phyloP scores from a whole-genome alignment of 495 filamentous ascomycete genomes.

The Neurospora sp. region DNA sequence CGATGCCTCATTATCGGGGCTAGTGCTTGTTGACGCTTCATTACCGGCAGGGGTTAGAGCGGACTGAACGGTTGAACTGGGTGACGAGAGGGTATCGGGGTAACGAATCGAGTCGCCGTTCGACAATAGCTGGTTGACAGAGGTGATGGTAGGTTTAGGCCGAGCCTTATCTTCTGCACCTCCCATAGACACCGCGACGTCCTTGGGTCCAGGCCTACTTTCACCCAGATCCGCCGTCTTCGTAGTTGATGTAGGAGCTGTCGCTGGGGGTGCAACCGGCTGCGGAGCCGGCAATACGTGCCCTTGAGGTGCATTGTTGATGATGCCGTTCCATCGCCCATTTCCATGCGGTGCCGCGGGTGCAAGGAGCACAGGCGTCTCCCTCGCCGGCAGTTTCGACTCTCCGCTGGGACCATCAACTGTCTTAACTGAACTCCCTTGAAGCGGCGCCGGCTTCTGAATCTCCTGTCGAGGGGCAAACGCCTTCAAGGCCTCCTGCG shows the following conservation, averaged over 20 bases:
- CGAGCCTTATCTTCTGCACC: not conserved
- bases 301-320: not conserved
- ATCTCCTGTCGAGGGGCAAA: not conserved
- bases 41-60: conserved; percentile 29
- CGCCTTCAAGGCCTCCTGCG: not conserved
- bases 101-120: conserved; percentile 11
- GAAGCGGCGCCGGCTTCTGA: not conserved
- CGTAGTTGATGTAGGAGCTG: not conserved
- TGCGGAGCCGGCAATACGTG: not conserved
- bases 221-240: conserved; percentile 1
- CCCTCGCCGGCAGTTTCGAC: not conserved
- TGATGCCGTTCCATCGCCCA: not conserved
- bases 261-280: not conserved
- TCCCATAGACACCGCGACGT: not conserved
- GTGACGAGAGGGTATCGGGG: conserved; percentile 31
- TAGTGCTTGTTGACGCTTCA: conserved; percentile 40
- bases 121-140: conserved; percentile 1
- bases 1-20: conserved; percentile 41
- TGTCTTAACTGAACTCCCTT: not conserved
- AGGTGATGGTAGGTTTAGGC: conserved; percentile 1
- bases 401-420: not conserved
- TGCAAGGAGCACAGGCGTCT: not conserved
- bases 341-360: not conserved
- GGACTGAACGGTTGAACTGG: conserved; percentile 34
- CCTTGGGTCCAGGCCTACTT: not conserved